Evolutionary conservation across 192 early-diverging fungal genomes (phyloP).

Genomic region (Coemansia nantahalensis): DNA sequence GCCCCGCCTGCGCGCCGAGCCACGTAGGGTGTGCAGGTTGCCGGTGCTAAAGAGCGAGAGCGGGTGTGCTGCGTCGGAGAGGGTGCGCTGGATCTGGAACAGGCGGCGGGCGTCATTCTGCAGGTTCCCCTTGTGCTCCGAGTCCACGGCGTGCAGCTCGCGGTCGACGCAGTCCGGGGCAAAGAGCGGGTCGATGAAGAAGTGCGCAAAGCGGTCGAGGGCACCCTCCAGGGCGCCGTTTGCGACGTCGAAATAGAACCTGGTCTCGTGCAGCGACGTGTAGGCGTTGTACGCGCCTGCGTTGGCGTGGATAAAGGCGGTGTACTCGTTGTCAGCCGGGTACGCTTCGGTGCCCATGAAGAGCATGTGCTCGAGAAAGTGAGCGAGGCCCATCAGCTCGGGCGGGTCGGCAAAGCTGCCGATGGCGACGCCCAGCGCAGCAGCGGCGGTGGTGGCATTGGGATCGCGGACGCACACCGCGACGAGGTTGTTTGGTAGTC

Average conservation of each 20-base stretch:
- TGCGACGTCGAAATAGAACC: conserved; percentile 51
- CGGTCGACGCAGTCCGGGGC: conserved; percentile 84
- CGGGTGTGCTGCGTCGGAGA: conserved; percentile 75
- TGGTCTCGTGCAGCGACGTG: conserved; percentile 50
- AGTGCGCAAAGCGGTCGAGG: conserved; percentile 81
- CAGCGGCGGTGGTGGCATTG: conserved; percentile 54
- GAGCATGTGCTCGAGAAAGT: conserved; percentile 69
- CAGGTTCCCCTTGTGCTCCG: conserved; percentile 95
- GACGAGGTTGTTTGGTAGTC: conserved; percentile 57
- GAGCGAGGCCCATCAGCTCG: conserved; percentile 62
- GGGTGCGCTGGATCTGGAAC: conserved; percentile 81
- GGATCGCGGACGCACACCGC: conserved; percentile 58
- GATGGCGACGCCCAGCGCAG: conserved; percentile 59
- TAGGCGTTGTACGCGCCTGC: conserved; percentile 54
- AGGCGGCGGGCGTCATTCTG: conserved; percentile 88
- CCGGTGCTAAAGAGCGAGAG: conserved; percentile 92
- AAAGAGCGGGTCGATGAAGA: conserved; percentile 93
- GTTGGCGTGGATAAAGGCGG: conserved; percentile 39
- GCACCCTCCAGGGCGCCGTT: conserved; percentile 61
- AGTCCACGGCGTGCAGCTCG: conserved; percentile 93
- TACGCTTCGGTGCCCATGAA: conserved; percentile 70
- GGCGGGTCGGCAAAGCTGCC: conserved; percentile 59
- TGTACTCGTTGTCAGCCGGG: conserved; percentile 75
- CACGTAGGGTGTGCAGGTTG: conserved; percentile 75
- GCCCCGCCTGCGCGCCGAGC: conserved; percentile 59